Evolutionary conservation across 805 yeast species (phyloP).

Genomic region (Candida yuanshanica): DNA sequence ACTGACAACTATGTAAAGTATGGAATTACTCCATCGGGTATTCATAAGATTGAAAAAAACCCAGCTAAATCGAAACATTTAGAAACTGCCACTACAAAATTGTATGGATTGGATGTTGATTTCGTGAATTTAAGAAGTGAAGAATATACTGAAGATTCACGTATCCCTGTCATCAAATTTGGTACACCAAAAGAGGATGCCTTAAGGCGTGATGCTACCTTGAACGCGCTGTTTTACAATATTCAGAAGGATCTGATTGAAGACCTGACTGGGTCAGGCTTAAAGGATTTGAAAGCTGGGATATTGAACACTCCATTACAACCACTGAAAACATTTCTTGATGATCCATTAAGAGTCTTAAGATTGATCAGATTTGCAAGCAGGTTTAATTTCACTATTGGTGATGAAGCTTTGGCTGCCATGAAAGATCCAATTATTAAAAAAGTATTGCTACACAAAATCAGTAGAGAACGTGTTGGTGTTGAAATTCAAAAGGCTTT

Average conservation of each 20-base stretch:
- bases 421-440: conserved; percentile 60
- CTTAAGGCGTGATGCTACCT: conserved; percentile 87
- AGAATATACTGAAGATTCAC: conserved; percentile 71
- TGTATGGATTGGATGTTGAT: conserved; percentile 83
- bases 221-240: conserved; percentile 89
- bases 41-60: conserved; percentile 83
- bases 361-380: conserved; percentile 84
- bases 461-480: conserved; percentile 88
- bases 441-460: conserved; percentile 57
- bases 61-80: conserved; percentile 95
- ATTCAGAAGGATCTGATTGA: conserved; percentile 64
- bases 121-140: conserved; percentile 90
- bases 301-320: conserved; percentile 82
- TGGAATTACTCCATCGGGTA: conserved; percentile 32
- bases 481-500: conserved; percentile 76
- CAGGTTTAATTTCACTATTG: conserved; percentile 65
- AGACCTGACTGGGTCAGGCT: conserved; percentile 76
- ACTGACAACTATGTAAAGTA: conserved; percentile 26
- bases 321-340: conserved; percentile 80
- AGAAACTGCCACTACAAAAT: conserved; percentile 90
- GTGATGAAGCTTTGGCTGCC: conserved; percentile 45
- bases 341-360: conserved; percentile 89
- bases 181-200: conserved; percentile 96
- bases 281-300: conserved; percentile 64
- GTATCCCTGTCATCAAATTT: conserved; percentile 78